Percentiles rank a stretch among this genome's conserved stretches.
phyloP scores from a whole-genome alignment of 2,329 filamentous ascomycete genomes.

The Chaetothyriales sp. region DNA sequence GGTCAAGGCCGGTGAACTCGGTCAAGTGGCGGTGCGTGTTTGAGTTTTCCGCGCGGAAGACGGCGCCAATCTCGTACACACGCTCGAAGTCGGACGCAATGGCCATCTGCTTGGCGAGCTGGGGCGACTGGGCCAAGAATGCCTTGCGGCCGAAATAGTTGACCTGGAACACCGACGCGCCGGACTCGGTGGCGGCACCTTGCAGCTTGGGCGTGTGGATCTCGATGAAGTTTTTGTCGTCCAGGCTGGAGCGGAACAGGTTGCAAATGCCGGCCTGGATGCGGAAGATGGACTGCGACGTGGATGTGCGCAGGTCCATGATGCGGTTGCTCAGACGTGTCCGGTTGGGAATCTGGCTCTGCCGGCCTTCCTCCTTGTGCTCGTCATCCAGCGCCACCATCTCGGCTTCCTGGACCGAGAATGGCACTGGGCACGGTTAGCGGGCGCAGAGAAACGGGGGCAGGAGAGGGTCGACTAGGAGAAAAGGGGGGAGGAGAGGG shows the following conservation, averaged over 20 bases:
- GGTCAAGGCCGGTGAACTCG: constrained; percentile 82
- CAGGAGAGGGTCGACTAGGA: background rate
- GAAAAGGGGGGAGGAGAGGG: background rate
- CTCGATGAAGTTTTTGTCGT: constrained; percentile 68
- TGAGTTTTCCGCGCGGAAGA: constrained; percentile 89
- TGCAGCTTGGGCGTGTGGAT: constrained; percentile 91
- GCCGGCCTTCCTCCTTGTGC: constrained; percentile 41
- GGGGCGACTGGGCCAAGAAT: constrained; percentile 82
- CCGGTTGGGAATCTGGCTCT: constrained; percentile 53
- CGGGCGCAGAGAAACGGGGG: constrained; percentile 2
- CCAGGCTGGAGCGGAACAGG: constrained; percentile 63
- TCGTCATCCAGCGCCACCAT: constrained; percentile 43
- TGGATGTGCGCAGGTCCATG: constrained; percentile 71
- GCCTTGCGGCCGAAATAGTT: constrained; percentile 81
- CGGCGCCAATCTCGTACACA: constrained; percentile 79
- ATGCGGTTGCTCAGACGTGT: constrained; percentile 67
- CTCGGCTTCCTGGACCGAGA: constrained; percentile 58
- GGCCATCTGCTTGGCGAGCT: constrained; percentile 84
- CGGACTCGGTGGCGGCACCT: constrained; percentile 77
- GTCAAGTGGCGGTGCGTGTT: constrained; percentile 92
- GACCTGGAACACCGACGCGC: constrained; percentile 79
- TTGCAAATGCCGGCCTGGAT: constrained; percentile 69
- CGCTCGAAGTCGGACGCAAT: constrained; percentile 79
- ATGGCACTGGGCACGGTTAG: constrained; percentile 35
- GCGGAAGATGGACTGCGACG: constrained; percentile 77